Conservation (phyloP, 257 asterid species). For the Solanum neorickii region DNA sequence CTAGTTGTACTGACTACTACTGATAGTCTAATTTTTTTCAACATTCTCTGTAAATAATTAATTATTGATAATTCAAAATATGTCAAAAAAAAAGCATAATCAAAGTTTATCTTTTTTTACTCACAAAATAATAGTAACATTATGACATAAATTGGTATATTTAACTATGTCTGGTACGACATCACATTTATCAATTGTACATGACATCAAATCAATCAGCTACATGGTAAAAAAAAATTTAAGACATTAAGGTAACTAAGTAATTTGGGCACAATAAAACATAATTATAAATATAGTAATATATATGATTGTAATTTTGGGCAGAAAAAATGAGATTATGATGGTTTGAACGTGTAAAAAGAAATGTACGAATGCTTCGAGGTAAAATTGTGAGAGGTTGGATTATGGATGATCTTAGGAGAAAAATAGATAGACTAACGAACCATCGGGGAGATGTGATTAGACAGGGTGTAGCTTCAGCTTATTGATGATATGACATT, state of each 20-base stretch:
- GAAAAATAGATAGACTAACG: too few species aligned
- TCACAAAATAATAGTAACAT: background rate
- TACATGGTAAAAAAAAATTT: constrained; percentile 4
- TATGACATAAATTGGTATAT: background rate
- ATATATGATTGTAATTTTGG: too few species aligned
- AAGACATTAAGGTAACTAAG: too few species aligned
- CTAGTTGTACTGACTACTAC: background rate
- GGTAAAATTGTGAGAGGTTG: background rate
- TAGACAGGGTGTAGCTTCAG: background rate
- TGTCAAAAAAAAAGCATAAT: background rate
- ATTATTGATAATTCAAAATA: too few species aligned
- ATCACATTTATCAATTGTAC: background rate
- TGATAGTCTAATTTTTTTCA: background rate
- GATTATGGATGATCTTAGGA: background rate
- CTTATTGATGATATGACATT: background rate
- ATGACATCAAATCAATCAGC: constrained; percentile 37
- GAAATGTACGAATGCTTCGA: background rate
- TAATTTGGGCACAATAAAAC: too few species aligned
- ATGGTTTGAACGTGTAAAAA: too few species aligned
- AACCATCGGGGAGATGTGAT: too few species aligned
- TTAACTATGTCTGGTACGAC: background rate
- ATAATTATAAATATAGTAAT: too few species aligned
- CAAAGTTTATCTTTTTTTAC: too few species aligned
- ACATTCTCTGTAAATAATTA: background rate
- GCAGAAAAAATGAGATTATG: too few species aligned